Percentiles rank a stretch among this genome's conserved stretches.
Evolutionary conservation across 345 rosid genomes (phyloP).

Genomic region (Acer saccharum): DNA sequence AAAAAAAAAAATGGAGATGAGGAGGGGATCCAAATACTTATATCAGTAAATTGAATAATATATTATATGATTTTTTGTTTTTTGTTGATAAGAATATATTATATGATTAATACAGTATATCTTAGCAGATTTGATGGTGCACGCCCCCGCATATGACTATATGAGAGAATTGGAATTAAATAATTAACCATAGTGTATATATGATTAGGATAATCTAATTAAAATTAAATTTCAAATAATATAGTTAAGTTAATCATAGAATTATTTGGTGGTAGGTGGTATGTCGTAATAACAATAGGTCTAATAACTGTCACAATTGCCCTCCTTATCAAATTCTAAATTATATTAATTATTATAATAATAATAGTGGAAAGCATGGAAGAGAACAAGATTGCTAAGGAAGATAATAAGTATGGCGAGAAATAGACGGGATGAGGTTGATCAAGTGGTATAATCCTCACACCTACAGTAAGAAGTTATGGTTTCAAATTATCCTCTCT

Average conservation of each 20-base stretch:
- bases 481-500: too few relatives aligned
- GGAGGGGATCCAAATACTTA: too few relatives aligned
- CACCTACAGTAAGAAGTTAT: too few relatives aligned
- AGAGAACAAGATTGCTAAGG: not conserved
- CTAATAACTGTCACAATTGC: constrained; percentile 16
- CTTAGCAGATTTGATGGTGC: not conserved
- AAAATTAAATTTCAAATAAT: too few relatives aligned
- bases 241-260: too few relatives aligned
- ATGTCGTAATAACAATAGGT: constrained; percentile 17
- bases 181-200: too few relatives aligned
- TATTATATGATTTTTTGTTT: not conserved
- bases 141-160: not conserved
- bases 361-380: not conserved
- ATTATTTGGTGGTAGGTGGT: constrained; percentile 15
- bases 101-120: not conserved
- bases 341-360: not conserved
- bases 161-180: not conserved
- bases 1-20: too few relatives aligned
- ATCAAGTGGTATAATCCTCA: too few relatives aligned
- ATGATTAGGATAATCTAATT: too few relatives aligned
- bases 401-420: not conserved
- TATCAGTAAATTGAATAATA: too few relatives aligned
- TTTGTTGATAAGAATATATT: too few relatives aligned
- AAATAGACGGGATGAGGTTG: too few relatives aligned
- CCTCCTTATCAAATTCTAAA: not conserved